Evolutionary conservation across 768 basidiomycete species (phyloP), one percentile per base, ranked within the genome.

Genomic region (Rhodotorula kratochvilovae): DNA sequence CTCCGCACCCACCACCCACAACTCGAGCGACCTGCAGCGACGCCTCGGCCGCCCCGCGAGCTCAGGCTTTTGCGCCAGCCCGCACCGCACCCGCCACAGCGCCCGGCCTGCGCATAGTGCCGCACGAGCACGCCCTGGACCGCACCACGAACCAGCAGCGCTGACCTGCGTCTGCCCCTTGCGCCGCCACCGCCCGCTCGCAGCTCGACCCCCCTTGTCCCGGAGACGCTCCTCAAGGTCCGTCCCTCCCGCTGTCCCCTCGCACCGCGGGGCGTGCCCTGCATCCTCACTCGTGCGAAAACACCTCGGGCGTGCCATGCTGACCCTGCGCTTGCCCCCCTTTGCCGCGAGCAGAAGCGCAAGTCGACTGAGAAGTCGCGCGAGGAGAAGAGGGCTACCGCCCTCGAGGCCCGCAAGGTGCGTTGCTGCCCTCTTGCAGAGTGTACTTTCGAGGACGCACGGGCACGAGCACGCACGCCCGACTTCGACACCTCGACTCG

Each of bases 331-430:
- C 11, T 53, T 11, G 2, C 29, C 36, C 13, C 42, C 42, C 7
- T 50, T 15, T 2, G 15, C 46, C 27, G 53, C 36, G 0, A 19
- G 35, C 59, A 82, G 81, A 83, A 82, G 82, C 76, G 83, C 74
- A 80, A 81, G 78, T 79, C 81, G 66, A 82, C 79, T 73, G 82
- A 82, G 76, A 81, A 82, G 79, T 79, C 80, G 68, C 79, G 81
- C 65, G 82, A 83, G 81, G 82, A 82, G 77, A 83, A 83, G 80
- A 78, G 81, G 72, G 78, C 79, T 51, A 80, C 80, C 66, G 80
- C 81, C 67, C 78, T 79, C 60, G 81, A 83, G 79, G 81, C 81
- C 71, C 77, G 79, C 76, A 82, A 82, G 81, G 83, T 83, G 73
- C 80, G 82, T 75, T 4, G 21, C 50, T 8, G 15, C n/a, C 57